Conservation (phyloP, 2,329 filamentous ascomycete genomes). For the Dothideomycetes sp. region DNA sequence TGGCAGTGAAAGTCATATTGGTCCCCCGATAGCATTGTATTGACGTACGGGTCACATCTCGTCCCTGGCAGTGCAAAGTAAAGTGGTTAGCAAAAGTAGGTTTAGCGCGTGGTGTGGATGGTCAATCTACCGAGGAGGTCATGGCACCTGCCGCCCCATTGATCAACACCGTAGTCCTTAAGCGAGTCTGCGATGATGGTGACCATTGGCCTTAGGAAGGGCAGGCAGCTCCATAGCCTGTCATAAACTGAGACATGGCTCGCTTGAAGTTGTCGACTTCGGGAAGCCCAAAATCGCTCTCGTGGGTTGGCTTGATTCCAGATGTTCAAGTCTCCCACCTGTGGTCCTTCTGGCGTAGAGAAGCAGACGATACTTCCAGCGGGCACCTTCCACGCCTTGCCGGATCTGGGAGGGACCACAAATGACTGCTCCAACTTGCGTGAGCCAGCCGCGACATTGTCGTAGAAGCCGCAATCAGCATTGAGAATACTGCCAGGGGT, state of each 20-base stretch:
- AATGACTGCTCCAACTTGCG: slow-evolving; percentile 24
- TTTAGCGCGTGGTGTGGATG: no score
- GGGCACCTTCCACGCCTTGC: slow-evolving; percentile 59
- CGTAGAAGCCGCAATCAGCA: slow-evolving; percentile 18
- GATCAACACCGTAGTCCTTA: slow-evolving; percentile 26
- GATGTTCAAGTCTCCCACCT: slow-evolving; percentile 76
- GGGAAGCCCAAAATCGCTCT: slow-evolving; percentile 71
- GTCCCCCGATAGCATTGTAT: slow-evolving; percentile 57
- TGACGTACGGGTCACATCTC: slow-evolving; percentile 76
- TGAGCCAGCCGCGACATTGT: slow-evolving; percentile 13
- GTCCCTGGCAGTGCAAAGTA: no score
- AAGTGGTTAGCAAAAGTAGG: no score
- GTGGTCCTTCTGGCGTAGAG: slow-evolving; percentile 64
- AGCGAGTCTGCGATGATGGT: slow-evolving; percentile 61
- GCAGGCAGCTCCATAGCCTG: slow-evolving; percentile 66
- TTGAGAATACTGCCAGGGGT: slow-evolving; percentile 19
- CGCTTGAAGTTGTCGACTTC: slow-evolving; percentile 68
- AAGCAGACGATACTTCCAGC: slow-evolving; percentile 60
- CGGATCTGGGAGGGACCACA: slow-evolving; percentile 61
- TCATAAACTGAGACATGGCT: slow-evolving; percentile 63
- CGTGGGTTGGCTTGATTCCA: slow-evolving; percentile 68
- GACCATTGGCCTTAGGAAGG: slow-evolving; percentile 63
- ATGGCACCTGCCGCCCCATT: slow-evolving; percentile 56
- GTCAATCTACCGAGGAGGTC: slow-evolving; percentile 50
- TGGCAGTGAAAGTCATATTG: slow-evolving; percentile 76